A percentile compares a stretch with the other conserved stretches of the same genome.
Evolutionary conservation across 805 yeast genomes (phyloP).

Genomic region (Wickerhamiella nectarea): DNA sequence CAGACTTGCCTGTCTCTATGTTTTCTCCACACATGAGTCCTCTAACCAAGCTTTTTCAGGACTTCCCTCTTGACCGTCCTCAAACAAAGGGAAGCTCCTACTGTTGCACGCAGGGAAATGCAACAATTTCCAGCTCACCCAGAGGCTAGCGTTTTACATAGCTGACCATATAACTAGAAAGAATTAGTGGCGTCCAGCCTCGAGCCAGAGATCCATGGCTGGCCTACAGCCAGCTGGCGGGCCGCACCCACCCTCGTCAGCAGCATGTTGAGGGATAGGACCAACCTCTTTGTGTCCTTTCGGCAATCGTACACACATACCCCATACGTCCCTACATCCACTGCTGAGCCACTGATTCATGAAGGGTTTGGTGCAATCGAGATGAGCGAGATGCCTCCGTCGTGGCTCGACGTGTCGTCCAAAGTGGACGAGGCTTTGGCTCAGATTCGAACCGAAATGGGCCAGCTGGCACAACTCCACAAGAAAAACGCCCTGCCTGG

Average conservation of each 20-base stretch:
- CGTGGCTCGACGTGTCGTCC: conserved; percentile 57
- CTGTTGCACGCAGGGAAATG: too few species aligned
- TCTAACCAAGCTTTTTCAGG: background rate
- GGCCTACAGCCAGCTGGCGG: too few species aligned
- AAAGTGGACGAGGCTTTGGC: conserved; percentile 53
- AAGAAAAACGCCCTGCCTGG: conserved; percentile 78
- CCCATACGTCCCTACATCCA: conserved; percentile 29
- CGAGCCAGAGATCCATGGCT: too few species aligned
- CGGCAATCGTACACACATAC: conserved; percentile 79
- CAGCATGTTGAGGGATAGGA: conserved; percentile 74
- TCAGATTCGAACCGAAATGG: conserved; percentile 40
- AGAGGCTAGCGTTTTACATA: too few species aligned
- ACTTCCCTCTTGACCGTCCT: background rate
- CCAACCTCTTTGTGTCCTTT: conserved; percentile 79
- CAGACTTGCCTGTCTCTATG: background rate
- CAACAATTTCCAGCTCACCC: too few species aligned
- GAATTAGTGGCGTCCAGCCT: background rate
- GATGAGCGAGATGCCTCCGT: conserved; percentile 58
- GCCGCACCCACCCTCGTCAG: too few species aligned
- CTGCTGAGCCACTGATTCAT: conserved; percentile 46
- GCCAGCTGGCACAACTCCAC: conserved; percentile 53
- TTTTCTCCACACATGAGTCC: conserved; percentile 1
- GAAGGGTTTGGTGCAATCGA: conserved; percentile 33
- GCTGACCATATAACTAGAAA: background rate
- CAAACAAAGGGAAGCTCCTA: background rate